These are phyloP conservation scores for Mycena belliarum DNA, from an alignment of 768 basidiomycete species.

Conservation along the genomic window DNA sequence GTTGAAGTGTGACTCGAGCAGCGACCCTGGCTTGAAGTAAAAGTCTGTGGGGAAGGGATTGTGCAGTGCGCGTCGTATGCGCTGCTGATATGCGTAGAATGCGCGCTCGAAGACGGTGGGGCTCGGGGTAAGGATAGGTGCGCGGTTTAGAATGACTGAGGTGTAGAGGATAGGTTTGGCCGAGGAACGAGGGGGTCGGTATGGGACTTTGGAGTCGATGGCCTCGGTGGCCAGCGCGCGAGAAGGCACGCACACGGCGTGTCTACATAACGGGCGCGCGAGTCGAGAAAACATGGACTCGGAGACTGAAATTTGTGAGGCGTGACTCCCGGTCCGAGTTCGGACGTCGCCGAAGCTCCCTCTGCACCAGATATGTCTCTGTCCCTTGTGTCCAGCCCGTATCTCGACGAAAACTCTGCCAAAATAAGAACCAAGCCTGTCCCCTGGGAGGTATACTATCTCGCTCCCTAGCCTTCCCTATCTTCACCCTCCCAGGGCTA, in stretches of 20 bases:
- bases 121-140: conserved; percentile 72
- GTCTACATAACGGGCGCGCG: conserved; percentile 6
- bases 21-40: conserved; percentile 91
- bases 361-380: too few species aligned
- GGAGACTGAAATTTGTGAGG: too few species aligned
- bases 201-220: background rate
- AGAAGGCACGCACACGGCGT: conserved; percentile 2
- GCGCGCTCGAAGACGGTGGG: conserved; percentile 75
- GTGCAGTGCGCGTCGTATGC: conserved; percentile 81
- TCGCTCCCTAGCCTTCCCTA: background rate
- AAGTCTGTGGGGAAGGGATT: conserved; percentile 89
- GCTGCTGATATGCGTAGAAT: conserved; percentile 81
- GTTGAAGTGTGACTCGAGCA: conserved; percentile 79
- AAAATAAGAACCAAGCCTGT: conserved; percentile 91
- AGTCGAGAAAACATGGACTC: conserved; percentile 5
- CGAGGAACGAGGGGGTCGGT: conserved; percentile 23
- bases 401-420: conserved; percentile 82
- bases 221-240: conserved; percentile 18
- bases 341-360: too few species aligned
- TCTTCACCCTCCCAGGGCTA: conserved; percentile 65
- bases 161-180: conserved; percentile 48
- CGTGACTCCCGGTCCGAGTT: too few species aligned
- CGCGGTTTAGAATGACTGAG: conserved; percentile 75
- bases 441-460: conserved; percentile 83
- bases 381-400: conserved; percentile 75